Conservation (phyloP, 2,329 filamentous ascomycete species). For the Rhynchosporium secalis region DNA sequence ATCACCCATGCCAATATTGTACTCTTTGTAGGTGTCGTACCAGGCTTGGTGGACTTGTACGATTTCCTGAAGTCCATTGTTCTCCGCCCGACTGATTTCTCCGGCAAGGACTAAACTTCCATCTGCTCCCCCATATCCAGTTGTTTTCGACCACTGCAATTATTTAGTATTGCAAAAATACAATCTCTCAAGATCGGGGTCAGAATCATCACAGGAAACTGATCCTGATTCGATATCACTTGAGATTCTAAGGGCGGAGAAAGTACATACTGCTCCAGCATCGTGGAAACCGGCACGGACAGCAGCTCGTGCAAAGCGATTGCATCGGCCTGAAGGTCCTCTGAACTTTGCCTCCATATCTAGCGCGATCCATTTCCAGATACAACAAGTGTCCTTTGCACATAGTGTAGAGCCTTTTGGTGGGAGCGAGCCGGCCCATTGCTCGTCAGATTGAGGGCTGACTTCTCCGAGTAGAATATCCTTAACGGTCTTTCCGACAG, state of each 20-base stretch:
- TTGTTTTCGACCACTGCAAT: constrained; percentile 42
- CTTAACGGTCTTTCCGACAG: constrained; percentile 17
- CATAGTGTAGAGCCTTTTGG: constrained; percentile 13
- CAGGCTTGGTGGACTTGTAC: constrained; percentile 41
- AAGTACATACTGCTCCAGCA: constrained; percentile 39
- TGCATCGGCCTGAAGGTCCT: constrained; percentile 39
- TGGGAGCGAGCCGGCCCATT: constrained; percentile 8
- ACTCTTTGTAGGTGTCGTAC: constrained; percentile 42
- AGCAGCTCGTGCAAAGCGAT: constrained; percentile 46
- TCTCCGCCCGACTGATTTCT: constrained; percentile 44
- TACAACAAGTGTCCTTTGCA: constrained; percentile 23
- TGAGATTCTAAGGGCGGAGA: too few species aligned
- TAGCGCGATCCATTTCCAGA: constrained; percentile 25
- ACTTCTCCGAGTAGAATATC: constrained; percentile 21
- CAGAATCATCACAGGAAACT: too few species aligned
- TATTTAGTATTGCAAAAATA: too few species aligned
- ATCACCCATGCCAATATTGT: constrained; percentile 52
- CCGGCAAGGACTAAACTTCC: constrained; percentile 46
- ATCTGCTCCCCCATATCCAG: constrained; percentile 47
- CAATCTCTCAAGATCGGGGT: too few species aligned
- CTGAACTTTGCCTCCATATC: constrained; percentile 24
- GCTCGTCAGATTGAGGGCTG: constrained; percentile 15
- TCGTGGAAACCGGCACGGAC: constrained; percentile 52
- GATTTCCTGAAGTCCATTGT: constrained; percentile 50
- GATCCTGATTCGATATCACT: too few species aligned